Evolutionary conservation across 1,139 yeast species (phyloP).

Genomic region (Suhomyces guaymorum): DNA sequence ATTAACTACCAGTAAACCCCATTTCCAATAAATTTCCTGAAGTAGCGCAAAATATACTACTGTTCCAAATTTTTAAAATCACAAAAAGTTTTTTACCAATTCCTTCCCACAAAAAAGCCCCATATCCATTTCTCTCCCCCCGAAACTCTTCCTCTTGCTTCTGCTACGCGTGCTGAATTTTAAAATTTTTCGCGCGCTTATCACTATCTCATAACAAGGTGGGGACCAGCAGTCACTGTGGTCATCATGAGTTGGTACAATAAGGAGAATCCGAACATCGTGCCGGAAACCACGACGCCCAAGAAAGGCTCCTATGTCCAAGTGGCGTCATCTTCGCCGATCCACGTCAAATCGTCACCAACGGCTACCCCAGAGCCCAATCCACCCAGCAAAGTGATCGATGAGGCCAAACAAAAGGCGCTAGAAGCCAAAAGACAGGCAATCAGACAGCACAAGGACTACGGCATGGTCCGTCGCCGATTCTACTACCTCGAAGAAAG

Average conservation of each 20-base stretch:
- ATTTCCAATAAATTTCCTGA: too few relatives aligned
- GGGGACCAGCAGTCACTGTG: not conserved
- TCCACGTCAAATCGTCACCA: conserved; percentile 19
- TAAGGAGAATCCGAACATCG: conserved; percentile 22
- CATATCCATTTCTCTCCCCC: too few relatives aligned
- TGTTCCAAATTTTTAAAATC: too few relatives aligned
- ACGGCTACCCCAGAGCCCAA: conserved; percentile 4
- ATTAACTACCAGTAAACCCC: too few relatives aligned
- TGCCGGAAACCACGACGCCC: conserved; percentile 5
- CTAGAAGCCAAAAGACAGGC: conserved; percentile 42
- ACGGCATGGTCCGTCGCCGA: conserved; percentile 48
- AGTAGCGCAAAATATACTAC: too few relatives aligned
- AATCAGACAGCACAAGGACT: conserved; percentile 45
- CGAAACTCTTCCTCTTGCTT: too few relatives aligned
- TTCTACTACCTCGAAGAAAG: conserved; percentile 50
- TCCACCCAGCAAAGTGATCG: conserved; percentile 14
- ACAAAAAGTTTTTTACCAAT: too few relatives aligned
- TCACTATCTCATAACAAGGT: not conserved
- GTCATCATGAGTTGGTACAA: conserved; percentile 36
- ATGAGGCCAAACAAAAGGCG: conserved; percentile 28
- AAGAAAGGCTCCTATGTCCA: conserved; percentile 15
- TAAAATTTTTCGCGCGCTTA: not conserved
- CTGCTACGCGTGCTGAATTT: too few relatives aligned
- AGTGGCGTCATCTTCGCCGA: conserved; percentile 20
- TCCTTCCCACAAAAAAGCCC: too few relatives aligned